phyloP scores from a whole-genome alignment of 495 filamentous ascomycete species.

The Podospora conica region DNA sequence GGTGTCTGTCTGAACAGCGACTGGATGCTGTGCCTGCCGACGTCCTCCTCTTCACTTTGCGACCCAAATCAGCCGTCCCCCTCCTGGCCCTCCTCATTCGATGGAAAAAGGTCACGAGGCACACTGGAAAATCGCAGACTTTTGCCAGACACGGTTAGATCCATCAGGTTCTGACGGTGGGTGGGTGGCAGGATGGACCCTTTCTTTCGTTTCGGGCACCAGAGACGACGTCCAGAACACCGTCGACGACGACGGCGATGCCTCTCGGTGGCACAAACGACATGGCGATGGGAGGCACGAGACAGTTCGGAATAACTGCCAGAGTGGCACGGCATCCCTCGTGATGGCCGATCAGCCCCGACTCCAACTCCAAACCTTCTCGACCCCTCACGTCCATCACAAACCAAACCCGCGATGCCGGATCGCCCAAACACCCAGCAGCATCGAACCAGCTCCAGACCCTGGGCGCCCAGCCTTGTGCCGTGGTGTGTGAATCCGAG shows the following conservation, averaged over 20 bases:
- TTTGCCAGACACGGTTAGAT: conserved; percentile 4
- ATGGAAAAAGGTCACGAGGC: conserved; percentile 15
- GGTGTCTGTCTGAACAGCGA: background rate
- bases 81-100: conserved; percentile 11
- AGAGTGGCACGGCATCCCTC: background rate
- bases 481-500: background rate
- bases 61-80: conserved; percentile 16
- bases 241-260: too few relatives aligned
- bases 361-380: background rate
- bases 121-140: conserved; percentile 8
- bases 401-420: background rate
- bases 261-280: background rate
- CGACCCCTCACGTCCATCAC: background rate
- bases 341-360: background rate
- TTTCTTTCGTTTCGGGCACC: background rate
- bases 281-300: background rate
- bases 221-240: too few relatives aligned
- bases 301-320: background rate
- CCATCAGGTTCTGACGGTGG: background rate
- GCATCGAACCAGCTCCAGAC: background rate
- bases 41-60: background rate
- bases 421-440: background rate
- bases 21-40: conserved; percentile 8
- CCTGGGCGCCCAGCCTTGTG: background rate
- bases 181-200: background rate